phyloP scores from a whole-genome alignment of 163 green algal genomes.

The Coccomyxa subellipsoidea region DNA sequence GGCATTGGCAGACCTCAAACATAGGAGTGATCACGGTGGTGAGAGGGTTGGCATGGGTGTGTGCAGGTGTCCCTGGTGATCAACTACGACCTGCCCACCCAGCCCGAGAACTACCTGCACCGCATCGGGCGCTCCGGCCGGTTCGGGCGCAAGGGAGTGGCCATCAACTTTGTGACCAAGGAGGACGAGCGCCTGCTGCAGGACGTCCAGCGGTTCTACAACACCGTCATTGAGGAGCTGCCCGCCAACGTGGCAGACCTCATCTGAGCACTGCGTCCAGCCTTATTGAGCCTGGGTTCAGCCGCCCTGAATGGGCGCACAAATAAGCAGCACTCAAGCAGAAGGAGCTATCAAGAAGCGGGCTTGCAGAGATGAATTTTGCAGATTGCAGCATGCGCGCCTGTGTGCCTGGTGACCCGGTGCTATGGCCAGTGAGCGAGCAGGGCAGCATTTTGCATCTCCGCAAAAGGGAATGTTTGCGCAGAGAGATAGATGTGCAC shows the following conservation, averaged over 20 bases:
- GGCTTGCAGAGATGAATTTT: neutral
- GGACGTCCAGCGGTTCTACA: slow-evolving; percentile 99
- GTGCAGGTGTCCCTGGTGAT: slow-evolving; percentile 97
- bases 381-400: neutral
- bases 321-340: neutral
- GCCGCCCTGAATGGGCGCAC: neutral
- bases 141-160: slow-evolving; percentile 99
- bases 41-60: neutral
- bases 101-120: slow-evolving; percentile 99
- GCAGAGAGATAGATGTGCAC: too few relatives aligned
- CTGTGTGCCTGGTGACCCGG: neutral
- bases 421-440: neutral
- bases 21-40: too few relatives aligned
- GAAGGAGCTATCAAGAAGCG: neutral
- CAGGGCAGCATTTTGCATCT: too few relatives aligned
- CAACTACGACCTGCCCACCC: slow-evolving; percentile 99
- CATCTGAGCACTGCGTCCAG: slow-evolving; percentile 82
- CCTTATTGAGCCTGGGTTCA: neutral
- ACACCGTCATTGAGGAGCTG: slow-evolving; percentile 93
- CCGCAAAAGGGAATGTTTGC: too few relatives aligned
- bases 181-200: slow-evolving; percentile 92
- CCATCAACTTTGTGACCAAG: slow-evolving; percentile 99
- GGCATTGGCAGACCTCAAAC: too few relatives aligned
- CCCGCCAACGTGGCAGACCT: slow-evolving; percentile 97
- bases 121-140: slow-evolving; percentile 95